These are phyloP conservation scores for Rhynchospora breviuscula DNA, from an alignment of 176 grass and related monocot species.

Conservation along the genomic window DNA sequence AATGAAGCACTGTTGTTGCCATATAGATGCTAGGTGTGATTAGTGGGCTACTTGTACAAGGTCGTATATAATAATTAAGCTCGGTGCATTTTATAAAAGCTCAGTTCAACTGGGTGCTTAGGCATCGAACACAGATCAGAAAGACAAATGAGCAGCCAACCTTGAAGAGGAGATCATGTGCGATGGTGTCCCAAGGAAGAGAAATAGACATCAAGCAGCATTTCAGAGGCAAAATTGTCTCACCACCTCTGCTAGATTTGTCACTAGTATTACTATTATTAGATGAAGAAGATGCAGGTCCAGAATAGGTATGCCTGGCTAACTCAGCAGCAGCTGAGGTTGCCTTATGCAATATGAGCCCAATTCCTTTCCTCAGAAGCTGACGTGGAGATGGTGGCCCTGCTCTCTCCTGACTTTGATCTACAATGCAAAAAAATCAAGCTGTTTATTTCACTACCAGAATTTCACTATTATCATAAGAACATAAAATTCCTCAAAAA, in stretches of 20 bases:
- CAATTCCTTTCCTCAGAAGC: conserved; percentile 51
- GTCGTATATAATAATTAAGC: too few species aligned
- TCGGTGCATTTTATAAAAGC: neutral
- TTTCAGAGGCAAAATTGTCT: conserved; percentile 73
- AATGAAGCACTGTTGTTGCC: neutral
- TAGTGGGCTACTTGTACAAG: neutral
- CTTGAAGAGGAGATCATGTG: conserved; percentile 81
- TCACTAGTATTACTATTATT: conserved; percentile 1
- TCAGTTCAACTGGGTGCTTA: neutral
- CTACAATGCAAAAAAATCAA: conserved; percentile 34
- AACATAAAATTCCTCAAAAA: conserved; percentile 2
- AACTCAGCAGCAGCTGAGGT: conserved; percentile 71
- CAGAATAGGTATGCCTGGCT: conserved; percentile 59
- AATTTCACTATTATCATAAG: neutral
- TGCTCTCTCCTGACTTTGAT: conserved; percentile 45
- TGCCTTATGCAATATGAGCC: conserved; percentile 57
- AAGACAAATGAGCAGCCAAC: conserved; percentile 8
- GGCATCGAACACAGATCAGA: neutral
- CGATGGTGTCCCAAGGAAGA: conserved; percentile 86
- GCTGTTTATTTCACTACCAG: neutral
- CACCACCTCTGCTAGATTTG: neutral
- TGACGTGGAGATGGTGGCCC: conserved; percentile 18
- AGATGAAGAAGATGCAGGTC: conserved; percentile 38
- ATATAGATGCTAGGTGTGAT: neutral
- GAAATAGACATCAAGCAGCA: conserved; percentile 92